These are phyloP conservation scores for Inga leiocalycina DNA, from an alignment of 306 rosid species.

Conservation along the genomic window DNA sequence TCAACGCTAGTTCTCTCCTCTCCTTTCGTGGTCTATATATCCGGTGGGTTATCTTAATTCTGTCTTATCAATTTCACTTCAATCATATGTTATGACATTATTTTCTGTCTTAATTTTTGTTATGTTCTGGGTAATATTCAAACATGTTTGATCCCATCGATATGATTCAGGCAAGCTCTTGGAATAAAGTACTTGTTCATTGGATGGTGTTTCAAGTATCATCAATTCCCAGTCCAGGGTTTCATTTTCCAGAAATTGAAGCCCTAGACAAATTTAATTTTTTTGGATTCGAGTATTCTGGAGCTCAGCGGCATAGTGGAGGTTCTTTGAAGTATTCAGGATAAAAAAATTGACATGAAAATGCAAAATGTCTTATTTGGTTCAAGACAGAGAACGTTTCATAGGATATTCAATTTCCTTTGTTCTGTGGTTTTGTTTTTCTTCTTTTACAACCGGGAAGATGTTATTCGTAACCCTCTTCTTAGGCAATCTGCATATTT, in stretches of 20 bases:
- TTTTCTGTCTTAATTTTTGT: neutral
- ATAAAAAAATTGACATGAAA: slow-evolving; percentile 30
- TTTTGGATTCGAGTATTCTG: slow-evolving; percentile 20
- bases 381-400: slow-evolving; percentile 34
- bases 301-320: slow-evolving; percentile 15
- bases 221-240: slow-evolving; percentile 30
- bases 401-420: slow-evolving; percentile 44
- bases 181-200: neutral
- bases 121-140: slow-evolving; percentile 10
- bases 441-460: slow-evolving; percentile 50
- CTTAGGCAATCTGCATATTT: slow-evolving; percentile 45
- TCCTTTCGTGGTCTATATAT: neutral
- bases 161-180: neutral
- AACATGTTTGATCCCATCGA: neutral
- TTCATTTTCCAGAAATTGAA: slow-evolving; percentile 33
- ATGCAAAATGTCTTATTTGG: slow-evolving; percentile 36
- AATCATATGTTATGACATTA: neutral
- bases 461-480: slow-evolving; percentile 46
- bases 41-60: neutral
- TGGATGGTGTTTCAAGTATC: slow-evolving; percentile 23
- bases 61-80: neutral
- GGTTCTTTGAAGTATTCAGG: neutral
- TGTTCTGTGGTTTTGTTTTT: slow-evolving; percentile 45
- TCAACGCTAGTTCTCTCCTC: no score
- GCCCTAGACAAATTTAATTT: slow-evolving; percentile 34